phyloP scores from a whole-genome alignment of 495 filamentous ascomycete species.

The Penicillium fimorum region DNA sequence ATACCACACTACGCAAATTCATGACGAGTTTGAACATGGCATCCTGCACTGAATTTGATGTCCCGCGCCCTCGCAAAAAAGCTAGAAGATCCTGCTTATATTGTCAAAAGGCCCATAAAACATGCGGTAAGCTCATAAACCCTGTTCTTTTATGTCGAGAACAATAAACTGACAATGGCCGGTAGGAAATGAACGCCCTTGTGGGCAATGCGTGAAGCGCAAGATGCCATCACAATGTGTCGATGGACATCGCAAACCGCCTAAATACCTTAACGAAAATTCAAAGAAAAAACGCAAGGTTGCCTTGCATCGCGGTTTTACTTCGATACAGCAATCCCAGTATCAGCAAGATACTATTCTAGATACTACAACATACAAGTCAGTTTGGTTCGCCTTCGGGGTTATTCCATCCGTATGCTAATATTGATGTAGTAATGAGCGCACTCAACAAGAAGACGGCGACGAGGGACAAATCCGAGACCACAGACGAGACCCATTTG shows the following conservation, averaged over 20 bases:
- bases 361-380: neutral
- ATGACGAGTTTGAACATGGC: neutral
- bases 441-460: neutral
- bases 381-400: neutral
- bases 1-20: neutral
- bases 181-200: constrained; percentile 18
- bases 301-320: neutral
- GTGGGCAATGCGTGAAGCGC: constrained; percentile 9
- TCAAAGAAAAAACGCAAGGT: neutral
- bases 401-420: neutral
- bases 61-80: neutral
- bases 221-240: constrained; percentile 11
- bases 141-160: neutral
- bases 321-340: neutral
- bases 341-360: neutral
- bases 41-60: neutral
- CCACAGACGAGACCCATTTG: neutral
- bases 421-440: neutral
- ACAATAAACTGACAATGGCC: neutral
- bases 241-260: constrained; percentile 14
- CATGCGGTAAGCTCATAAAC: constrained; percentile 7
- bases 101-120: constrained; percentile 14
- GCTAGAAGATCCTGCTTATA: constrained; percentile 12
- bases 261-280: constrained; percentile 11
- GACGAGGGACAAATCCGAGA: neutral